phyloP scores from a whole-genome alignment of 1,284 basidiomycete species.

The Trichosporon sp. region DNA sequence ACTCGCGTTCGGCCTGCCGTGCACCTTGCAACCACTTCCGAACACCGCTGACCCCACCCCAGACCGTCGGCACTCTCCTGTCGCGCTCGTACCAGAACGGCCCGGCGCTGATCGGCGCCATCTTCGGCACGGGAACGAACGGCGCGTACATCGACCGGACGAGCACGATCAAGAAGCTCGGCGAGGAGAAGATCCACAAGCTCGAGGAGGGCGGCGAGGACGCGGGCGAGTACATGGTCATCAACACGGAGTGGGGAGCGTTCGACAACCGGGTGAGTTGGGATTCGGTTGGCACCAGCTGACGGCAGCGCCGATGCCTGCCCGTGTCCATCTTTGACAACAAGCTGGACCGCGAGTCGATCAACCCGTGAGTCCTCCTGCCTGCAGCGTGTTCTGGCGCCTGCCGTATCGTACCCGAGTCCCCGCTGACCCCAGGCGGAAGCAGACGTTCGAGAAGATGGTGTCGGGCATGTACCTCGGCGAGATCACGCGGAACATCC shows the following conservation, averaged over 20 bases:
- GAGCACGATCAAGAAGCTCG: constrained; percentile 76
- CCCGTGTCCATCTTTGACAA: constrained; percentile 92
- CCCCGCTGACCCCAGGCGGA: constrained; percentile 56
- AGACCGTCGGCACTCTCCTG: constrained; percentile 92
- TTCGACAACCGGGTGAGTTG: constrained; percentile 68
- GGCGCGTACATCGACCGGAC: constrained; percentile 92
- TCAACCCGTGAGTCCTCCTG: constrained; percentile 63
- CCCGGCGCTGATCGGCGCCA: constrained; percentile 77
- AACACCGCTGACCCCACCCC: not conserved
- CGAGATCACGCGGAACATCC: constrained; percentile 80
- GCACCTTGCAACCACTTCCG: too few species aligned
- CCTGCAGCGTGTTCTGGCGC: not conserved
- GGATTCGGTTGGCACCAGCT: not conserved
- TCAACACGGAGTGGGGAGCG: constrained; percentile 97
- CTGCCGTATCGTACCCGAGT: too few species aligned
- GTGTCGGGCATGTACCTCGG: constrained; percentile 99
- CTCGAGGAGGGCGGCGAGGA: constrained; percentile 45
- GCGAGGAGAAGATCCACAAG: constrained; percentile 57
- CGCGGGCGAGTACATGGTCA: constrained; percentile 74
- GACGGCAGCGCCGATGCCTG: constrained; percentile 66
- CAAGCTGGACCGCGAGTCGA: constrained; percentile 83
- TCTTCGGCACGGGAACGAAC: constrained; percentile 98
- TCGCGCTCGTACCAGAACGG: constrained; percentile 88
- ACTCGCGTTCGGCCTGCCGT: too few species aligned
- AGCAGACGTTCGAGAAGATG: constrained; percentile 96